phyloP scores from a whole-genome alignment of 768 basidiomycete genomes.

The Grammothele lineata region DNA sequence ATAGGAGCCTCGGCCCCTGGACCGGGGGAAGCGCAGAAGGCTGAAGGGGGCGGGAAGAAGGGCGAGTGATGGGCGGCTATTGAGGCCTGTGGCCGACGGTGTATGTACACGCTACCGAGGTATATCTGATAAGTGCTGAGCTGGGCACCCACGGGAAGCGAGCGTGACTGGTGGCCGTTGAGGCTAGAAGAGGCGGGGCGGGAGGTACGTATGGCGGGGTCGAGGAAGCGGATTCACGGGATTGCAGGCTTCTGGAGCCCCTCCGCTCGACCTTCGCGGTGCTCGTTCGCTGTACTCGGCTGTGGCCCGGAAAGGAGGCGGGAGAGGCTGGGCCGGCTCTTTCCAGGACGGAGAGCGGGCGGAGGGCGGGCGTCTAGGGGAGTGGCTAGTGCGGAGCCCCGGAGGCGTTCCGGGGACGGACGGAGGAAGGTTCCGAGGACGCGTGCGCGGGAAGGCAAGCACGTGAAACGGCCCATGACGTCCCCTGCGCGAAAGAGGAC shows the following conservation, averaged over 20 bases:
- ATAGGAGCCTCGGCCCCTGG: constrained; percentile 15
- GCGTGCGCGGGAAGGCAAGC: constrained; percentile 9
- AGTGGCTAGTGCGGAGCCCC: not conserved
- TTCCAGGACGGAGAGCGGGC: no score
- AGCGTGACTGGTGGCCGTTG: not conserved
- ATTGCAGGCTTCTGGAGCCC: no score
- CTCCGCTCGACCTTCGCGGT: no score
- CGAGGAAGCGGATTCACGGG: no score
- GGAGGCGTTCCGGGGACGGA: constrained; percentile 14
- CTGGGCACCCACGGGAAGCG: not conserved
- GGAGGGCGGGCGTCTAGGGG: no score
- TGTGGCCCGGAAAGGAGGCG: no score
- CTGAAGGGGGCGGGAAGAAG: constrained; percentile 11
- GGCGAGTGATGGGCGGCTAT: not conserved
- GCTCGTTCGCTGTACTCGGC: no score
- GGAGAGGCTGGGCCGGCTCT: no score
- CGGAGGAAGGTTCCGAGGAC: constrained; percentile 17
- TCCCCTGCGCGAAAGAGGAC: constrained; percentile 18
- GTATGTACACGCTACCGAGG: not conserved
- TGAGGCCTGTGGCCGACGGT: no score
- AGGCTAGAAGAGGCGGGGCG: not conserved
- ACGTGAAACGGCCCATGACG: constrained; percentile 33
- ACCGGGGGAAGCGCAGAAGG: constrained; percentile 16
- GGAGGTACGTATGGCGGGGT: not conserved
- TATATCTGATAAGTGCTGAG: not conserved